Base-by-base conservation (phyloP, 345 rosid genomes). In the Rhizophora mangle region DNA sequence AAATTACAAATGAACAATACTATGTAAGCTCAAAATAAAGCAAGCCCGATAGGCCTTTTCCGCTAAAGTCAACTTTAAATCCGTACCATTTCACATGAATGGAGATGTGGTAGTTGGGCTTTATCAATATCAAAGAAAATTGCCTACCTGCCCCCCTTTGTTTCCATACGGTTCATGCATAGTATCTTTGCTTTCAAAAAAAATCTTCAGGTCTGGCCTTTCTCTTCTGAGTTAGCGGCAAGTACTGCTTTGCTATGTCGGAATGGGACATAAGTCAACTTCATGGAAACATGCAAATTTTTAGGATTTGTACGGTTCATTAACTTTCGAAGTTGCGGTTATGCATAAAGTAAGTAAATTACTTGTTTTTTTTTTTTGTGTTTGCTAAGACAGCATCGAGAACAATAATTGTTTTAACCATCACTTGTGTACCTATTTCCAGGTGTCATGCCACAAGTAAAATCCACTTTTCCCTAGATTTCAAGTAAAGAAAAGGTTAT, bases 51-150 rank as follows among this genome's bases (percentile, higher is more conserved):
- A 53, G 68, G 67, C 30, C 53, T 15, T 54, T 54, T 13, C 6
- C 5, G 30, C 26, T 37, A 53, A 70, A 55, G 74, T 70, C 74
- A 70, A 63, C 74, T 63, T 24, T 2, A 46, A 16, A 57, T 2
- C 1, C 31, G 47, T 7, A 60, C 60, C 30, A 22, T 43, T 29
- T 15, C 36, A 22, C 6, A 6, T 2, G 8, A 24, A 47, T 4
- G 11, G 8, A 19, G 49, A 11, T 43, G 49, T 2, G 13, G 49
- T 43, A 13, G 49, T 13, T 13, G 16, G 49, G 49, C 49, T 13
- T 11, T 11, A 15, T 11, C 16, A 13, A 43, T 2, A 43, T 43
- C 49, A 43, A 11, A 43, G 27, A n/a, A 22, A 55, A 55, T 9
- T 55, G 59, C 22, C 59, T 55, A 55, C 59, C 22, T 55, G 13